phyloP scores from a whole-genome alignment of 441 rosid genomes.

The Lagerstroemia fauriei region DNA sequence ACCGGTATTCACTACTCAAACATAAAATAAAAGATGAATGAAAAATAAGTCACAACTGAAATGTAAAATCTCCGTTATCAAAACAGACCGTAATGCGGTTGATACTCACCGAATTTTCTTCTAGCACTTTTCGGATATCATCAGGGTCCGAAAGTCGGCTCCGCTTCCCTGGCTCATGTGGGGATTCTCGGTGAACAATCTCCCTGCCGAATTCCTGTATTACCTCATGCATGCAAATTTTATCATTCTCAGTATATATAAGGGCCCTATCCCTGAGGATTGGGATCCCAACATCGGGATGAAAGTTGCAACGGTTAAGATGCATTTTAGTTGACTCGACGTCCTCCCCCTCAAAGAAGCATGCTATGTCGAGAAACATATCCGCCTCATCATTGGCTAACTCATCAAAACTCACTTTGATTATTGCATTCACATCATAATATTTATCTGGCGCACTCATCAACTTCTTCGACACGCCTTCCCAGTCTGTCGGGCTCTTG shows the following conservation, averaged over 20 bases:
- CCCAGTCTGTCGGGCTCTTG: not conserved
- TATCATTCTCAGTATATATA: not conserved
- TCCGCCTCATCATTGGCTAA: not conserved
- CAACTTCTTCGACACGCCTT: not conserved
- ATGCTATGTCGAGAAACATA: slow-evolving; percentile 6
- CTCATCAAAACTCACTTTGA: not conserved
- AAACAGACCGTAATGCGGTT: no score
- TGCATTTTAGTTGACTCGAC: not conserved
- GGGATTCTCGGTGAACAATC: not conserved
- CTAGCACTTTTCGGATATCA: no score
- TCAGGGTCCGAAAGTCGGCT: no score
- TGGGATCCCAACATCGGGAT: not conserved
- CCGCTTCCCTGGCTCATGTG: no score
- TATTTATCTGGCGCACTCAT: no score
- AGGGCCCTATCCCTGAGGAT: not conserved
- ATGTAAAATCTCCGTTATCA: no score
- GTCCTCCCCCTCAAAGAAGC: slow-evolving; percentile 11
- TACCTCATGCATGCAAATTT: slow-evolving; percentile 3
- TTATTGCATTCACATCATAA: not conserved
- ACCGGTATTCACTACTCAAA: no score
- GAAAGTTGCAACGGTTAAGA: not conserved
- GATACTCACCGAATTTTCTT: no score
- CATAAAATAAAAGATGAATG: no score
- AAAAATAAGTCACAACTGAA: no score
- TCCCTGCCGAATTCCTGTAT: slow-evolving; percentile 5